A percentile compares a stretch with the other conserved stretches of the same genome.
Evolutionary conservation across 1,284 basidiomycete genomes (phyloP).

Genomic region (Tilletia indica): DNA sequence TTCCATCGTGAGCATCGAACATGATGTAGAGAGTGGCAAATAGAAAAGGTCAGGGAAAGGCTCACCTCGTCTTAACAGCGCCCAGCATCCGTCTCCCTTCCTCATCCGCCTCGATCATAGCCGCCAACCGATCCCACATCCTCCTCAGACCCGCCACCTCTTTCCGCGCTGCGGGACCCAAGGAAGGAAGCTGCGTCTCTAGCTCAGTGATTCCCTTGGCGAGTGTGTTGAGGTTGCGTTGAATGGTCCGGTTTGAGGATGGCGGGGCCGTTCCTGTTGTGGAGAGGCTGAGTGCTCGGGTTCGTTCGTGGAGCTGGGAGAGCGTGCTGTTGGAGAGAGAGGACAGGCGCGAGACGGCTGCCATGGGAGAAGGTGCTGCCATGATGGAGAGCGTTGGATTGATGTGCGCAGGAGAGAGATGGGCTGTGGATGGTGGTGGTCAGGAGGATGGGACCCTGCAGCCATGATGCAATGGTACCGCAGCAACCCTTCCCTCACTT

Average conservation of each 20-base stretch:
- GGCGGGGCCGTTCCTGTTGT: not conserved
- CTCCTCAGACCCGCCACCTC: constrained; percentile 17
- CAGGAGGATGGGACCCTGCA: no score
- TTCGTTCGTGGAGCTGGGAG: constrained; percentile 16
- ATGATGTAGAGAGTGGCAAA: not conserved
- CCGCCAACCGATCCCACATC: not conserved
- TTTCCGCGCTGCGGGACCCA: constrained; percentile 13
- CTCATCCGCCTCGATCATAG: constrained; percentile 18
- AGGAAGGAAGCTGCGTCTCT: constrained; percentile 5
- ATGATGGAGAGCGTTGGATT: not conserved
- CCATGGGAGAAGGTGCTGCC: not conserved
- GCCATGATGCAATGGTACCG: no score
- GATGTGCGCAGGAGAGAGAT: no score
- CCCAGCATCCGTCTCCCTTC: constrained; percentile 9
- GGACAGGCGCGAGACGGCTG: constrained; percentile 16
- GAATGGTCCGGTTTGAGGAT: constrained; percentile 5
- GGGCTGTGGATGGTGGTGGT: no score
- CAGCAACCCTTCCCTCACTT: no score
- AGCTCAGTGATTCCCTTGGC: constrained; percentile 7
- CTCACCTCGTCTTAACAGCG: constrained; percentile 3
- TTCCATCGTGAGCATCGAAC: not conserved
- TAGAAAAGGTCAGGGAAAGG: not conserved
- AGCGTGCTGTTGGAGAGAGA: constrained; percentile 14
- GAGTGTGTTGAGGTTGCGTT: constrained; percentile 15
- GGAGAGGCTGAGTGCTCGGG: constrained; percentile 10